Percentiles rank a stretch among this genome's conserved stretches.
These are phyloP conservation scores for Quercus wislizeni DNA, from an alignment of 306 rosid genomes.

Conservation along the genomic window DNA sequence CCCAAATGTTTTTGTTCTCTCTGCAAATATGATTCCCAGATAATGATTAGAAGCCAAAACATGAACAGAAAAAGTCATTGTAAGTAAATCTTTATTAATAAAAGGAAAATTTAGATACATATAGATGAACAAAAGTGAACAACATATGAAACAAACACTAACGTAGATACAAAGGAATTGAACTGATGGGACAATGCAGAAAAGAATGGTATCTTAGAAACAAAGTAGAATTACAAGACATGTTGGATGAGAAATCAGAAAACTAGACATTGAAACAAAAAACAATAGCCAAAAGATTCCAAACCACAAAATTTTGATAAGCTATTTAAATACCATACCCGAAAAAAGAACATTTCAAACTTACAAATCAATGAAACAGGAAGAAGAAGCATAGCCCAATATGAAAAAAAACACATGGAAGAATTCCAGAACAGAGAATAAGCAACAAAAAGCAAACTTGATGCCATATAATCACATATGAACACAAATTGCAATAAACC, in stretches of 20 bases:
- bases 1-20: neutral
- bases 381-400: conserved; percentile 5
- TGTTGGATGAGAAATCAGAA: neutral
- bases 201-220: conserved; percentile 3
- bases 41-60: conserved; percentile 5
- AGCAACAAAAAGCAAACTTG: conserved; percentile 4
- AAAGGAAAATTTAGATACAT: neutral
- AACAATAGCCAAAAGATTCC: conserved; percentile 6
- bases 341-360: neutral
- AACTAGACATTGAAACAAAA: neutral
- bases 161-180: conserved; percentile 1
- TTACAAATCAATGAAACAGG: conserved; percentile 15
- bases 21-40: conserved; percentile 1
- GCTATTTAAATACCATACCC: neutral
- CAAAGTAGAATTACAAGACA: neutral
- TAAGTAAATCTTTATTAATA: conserved; percentile 12
- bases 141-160: neutral
- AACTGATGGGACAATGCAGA: conserved; percentile 6
- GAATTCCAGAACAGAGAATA: conserved; percentile 15
- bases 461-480: conserved; percentile 4
- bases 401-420: conserved; percentile 10
- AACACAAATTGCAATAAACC: conserved; percentile 15
- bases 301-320: neutral
- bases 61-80: conserved; percentile 14
- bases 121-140: neutral